Evolutionary conservation across 768 basidiomycete species (phyloP).

Genomic region (Sporobolomyces pararoseus): DNA sequence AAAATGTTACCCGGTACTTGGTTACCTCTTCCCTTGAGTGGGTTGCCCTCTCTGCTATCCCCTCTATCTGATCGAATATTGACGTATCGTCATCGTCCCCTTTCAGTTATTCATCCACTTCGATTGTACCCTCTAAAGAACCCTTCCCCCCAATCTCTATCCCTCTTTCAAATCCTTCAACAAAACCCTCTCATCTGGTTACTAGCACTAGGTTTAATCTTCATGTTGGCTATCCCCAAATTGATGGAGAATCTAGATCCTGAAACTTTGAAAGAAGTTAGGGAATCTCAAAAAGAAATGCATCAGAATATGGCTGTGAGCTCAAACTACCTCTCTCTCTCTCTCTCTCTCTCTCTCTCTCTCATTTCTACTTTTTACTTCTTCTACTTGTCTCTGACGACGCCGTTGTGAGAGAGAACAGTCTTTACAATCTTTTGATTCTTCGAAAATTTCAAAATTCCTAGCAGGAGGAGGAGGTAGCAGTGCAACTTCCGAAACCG

Average conservation of each 20-base stretch:
- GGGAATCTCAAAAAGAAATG: constrained; percentile 10
- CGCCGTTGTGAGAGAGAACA: not conserved
- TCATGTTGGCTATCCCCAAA: constrained; percentile 15
- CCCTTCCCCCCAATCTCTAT: constrained; percentile 3
- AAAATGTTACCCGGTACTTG: constrained; percentile 3
- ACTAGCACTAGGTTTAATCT: not conserved
- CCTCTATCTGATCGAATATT: not conserved
- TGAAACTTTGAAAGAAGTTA: constrained; percentile 9
- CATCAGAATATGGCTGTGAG: constrained; percentile 6
- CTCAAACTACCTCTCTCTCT: not conserved
- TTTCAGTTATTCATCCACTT: constrained; percentile 5
- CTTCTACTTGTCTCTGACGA: not conserved
- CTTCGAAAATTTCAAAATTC: constrained; percentile 12
- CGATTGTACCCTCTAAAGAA: not conserved
- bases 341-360: constrained; percentile 5
- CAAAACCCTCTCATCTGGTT: constrained; percentile 21
- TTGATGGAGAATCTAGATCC: constrained; percentile 9
- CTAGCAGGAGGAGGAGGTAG: constrained; percentile 4
- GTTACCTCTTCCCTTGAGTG: too few species aligned
- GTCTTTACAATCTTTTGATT: constrained; percentile 14
- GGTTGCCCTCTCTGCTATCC: not conserved
- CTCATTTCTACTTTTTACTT: too few species aligned
- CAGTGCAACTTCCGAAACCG: too few species aligned
- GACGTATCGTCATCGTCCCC: not conserved
- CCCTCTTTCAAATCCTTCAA: constrained; percentile 15